Percentiles rank a stretch among this genome's conserved stretches.
phyloP scores from a whole-genome alignment of 1,284 basidiomycete genomes.

The Naganishia sp. region DNA sequence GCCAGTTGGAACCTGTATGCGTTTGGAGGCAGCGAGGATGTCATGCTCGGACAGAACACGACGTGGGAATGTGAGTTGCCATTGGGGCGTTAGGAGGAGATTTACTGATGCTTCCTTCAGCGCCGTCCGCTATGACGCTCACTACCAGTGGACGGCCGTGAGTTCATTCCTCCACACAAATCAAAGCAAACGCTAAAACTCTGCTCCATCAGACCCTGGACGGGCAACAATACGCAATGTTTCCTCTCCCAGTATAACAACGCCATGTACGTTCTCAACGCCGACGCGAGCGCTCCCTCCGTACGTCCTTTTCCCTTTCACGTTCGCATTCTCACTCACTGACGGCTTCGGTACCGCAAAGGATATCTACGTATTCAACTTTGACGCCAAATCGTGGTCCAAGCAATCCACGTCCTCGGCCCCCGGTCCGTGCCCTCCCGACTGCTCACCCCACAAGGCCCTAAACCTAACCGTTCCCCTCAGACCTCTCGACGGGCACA shows the following conservation, averaged over 20 bases:
- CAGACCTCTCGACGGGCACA: constrained; percentile 45
- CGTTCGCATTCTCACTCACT: no score
- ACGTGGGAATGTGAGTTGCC: constrained; percentile 50
- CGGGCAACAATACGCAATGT: constrained; percentile 52
- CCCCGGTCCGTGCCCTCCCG: constrained; percentile 34
- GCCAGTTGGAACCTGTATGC: constrained; percentile 50
- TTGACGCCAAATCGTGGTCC: constrained; percentile 50
- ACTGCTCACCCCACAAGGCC: neutral
- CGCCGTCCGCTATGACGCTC: constrained; percentile 41
- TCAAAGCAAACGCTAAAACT: neutral
- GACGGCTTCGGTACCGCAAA: constrained; percentile 14
- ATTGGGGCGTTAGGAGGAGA: neutral
- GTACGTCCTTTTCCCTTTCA: constrained; percentile 38
- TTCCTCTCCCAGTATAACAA: constrained; percentile 53
- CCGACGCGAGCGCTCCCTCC: constrained; percentile 66
- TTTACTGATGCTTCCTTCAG: constrained; percentile 33
- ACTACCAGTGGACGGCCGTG: constrained; percentile 48
- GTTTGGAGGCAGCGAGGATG: constrained; percentile 52
- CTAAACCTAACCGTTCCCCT: neutral
- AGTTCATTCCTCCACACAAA: constrained; percentile 27
- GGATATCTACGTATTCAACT: constrained; percentile 54
- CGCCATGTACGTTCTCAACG: constrained; percentile 74
- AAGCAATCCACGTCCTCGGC: constrained; percentile 49
- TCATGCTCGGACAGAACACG: constrained; percentile 46
- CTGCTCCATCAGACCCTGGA: constrained; percentile 44